A percentile compares a stretch with the other conserved stretches of the same genome.
These are phyloP conservation scores for Crithidia brevicula DNA, from an alignment of 208 protist species.

Conservation along the genomic window DNA sequence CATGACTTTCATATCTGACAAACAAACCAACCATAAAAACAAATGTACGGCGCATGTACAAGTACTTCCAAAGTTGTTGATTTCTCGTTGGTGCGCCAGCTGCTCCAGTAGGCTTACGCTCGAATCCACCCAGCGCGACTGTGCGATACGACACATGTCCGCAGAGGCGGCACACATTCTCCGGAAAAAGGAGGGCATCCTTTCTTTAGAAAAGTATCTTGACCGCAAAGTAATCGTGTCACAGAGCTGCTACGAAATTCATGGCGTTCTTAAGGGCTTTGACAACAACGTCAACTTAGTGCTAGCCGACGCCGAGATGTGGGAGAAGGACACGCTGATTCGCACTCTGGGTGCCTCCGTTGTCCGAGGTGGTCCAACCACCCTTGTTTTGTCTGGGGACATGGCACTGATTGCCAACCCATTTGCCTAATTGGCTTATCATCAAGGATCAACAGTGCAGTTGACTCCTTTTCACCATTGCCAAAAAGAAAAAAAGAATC, in stretches of 20 bases:
- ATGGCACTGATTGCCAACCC: slow-evolving; percentile 44
- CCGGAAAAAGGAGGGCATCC: slow-evolving; percentile 79
- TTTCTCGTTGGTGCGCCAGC: no score
- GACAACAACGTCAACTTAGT: slow-evolving; percentile 89
- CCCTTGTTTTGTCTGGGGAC: slow-evolving; percentile 69
- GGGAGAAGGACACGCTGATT: slow-evolving; percentile 42
- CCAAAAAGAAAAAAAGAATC: not conserved
- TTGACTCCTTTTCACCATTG: no score
- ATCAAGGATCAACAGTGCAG: not conserved
- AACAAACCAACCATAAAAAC: not conserved
- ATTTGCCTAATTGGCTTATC: slow-evolving; percentile 20
- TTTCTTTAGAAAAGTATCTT: slow-evolving; percentile 76
- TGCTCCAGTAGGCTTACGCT: no score
- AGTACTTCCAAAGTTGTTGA: not conserved
- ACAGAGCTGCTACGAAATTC: slow-evolving; percentile 48
- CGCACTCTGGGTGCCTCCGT: slow-evolving; percentile 73
- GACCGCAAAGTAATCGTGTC: slow-evolving; percentile 68
- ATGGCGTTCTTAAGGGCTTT: slow-evolving; percentile 86
- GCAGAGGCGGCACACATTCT: slow-evolving; percentile 75
- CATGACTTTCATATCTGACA: not conserved
- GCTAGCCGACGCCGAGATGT: slow-evolving; percentile 75
- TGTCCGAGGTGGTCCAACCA: slow-evolving; percentile 66
- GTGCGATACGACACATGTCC: no score
- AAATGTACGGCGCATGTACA: not conserved
- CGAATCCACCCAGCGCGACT: no score